Conservation (phyloP, 192 early-diverging fungal species). For the Backusella westeae region DNA sequence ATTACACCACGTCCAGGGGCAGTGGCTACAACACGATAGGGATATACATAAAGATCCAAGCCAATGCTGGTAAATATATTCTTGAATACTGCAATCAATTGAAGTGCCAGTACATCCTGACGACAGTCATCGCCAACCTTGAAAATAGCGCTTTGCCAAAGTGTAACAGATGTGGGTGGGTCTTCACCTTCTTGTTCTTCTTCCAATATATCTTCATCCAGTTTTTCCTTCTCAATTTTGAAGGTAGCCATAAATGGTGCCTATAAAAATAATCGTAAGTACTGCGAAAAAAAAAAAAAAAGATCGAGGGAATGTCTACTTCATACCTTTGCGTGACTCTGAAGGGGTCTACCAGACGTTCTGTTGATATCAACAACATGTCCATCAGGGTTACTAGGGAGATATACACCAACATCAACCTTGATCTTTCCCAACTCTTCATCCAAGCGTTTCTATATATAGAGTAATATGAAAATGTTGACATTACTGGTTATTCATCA, state of each 20-base stretch:
- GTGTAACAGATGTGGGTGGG: conserved; percentile 33
- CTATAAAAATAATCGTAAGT: conserved; percentile 15
- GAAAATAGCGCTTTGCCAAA: conserved; percentile 92
- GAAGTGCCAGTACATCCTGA: conserved; percentile 97
- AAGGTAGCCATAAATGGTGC: conserved; percentile 99
- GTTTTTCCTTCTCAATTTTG: conserved; percentile 64
- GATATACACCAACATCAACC: conserved; percentile 96
- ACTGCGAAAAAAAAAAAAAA: not conserved
- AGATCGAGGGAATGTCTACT: not conserved
- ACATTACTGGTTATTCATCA: not conserved
- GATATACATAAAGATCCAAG: conserved; percentile 93
- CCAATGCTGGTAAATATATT: conserved; percentile 91
- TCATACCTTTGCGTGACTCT: conserved; percentile 86
- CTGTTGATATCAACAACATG: conserved; percentile 93
- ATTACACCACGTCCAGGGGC: conserved; percentile 97
- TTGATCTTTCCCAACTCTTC: conserved; percentile 94
- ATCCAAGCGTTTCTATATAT: conserved; percentile 83
- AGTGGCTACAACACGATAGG: conserved; percentile 97
- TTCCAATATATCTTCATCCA: conserved; percentile 50
- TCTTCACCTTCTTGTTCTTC: conserved; percentile 20
- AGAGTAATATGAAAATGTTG: not conserved
- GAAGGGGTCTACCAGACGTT: conserved; percentile 88
- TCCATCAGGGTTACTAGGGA: conserved; percentile 97
- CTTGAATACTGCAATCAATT: conserved; percentile 97
- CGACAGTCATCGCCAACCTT: conserved; percentile 99